Conservation (phyloP, 768 basidiomycete genomes). For the Agrocybe pediades region DNA sequence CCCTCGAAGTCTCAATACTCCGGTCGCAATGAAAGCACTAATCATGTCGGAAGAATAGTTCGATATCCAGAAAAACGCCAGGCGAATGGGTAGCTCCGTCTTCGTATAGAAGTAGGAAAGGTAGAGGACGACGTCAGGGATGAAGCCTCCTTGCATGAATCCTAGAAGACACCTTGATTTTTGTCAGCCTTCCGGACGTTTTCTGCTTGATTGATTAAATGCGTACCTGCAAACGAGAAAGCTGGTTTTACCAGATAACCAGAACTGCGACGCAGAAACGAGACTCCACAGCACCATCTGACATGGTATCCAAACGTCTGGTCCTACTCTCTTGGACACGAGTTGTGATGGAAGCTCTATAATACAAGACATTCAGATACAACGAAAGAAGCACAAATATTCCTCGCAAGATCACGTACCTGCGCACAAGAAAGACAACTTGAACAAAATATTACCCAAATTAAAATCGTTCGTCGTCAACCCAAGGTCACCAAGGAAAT, state of each 20-base stretch:
- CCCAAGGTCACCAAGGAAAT: constrained; percentile 58
- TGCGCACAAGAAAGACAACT: constrained; percentile 45
- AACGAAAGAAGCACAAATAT: not conserved
- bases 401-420: not conserved
- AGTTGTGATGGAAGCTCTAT: not conserved
- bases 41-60: constrained; percentile 54
- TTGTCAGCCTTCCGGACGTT: no score
- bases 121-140: constrained; percentile 67
- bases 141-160: constrained; percentile 65
- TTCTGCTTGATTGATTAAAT: constrained; percentile 33
- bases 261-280: constrained; percentile 57
- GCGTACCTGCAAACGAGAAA: constrained; percentile 50
- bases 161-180: constrained; percentile 51
- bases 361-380: not conserved
- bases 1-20: constrained; percentile 58
- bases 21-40: constrained; percentile 64
- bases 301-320: constrained; percentile 2
- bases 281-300: constrained; percentile 59
- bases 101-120: constrained; percentile 68
- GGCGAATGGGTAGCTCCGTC: constrained; percentile 57
- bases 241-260: constrained; percentile 49
- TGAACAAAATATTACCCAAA: constrained; percentile 60
- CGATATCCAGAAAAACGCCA: constrained; percentile 70
- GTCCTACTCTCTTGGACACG: constrained; percentile 50
- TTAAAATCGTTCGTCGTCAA: constrained; percentile 68